Base-by-base conservation (phyloP, 176 grass and related monocot genomes). In the Oryza glaberrima region DNA sequence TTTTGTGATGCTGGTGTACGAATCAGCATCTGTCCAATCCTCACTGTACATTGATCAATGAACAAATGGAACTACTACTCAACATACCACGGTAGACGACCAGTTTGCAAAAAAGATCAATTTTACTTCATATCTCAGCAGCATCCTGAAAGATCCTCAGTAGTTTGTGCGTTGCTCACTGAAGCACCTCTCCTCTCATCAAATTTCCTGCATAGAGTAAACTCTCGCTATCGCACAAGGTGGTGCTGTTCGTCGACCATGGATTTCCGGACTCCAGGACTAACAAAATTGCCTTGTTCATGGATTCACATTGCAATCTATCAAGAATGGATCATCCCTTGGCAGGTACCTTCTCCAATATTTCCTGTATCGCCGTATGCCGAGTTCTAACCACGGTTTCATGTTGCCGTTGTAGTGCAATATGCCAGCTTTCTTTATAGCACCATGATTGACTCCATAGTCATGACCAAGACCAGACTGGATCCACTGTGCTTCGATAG, bases 321-420 rank as follows among this genome's bases (percentile, higher is more conserved):
- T 82, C 91, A 93, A 90, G 77, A 89, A 93, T 23, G 67, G 77
- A 40, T 93, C 88, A 0, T 91, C 91, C 76, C 71, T 87, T n/a
- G 91, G 79, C 28, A 96, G 82, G 56, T 89, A 93, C 48, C 51
- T 93, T 74, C 87, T 93, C 91, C 94, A 96, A 74, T 89, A 96
- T 23, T 89, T 93, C 73, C 92, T 93, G 86, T 93, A 96, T 28
- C 70, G 73, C 6, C 60, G 88, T 69, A 96, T 96, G 34, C 83
- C 91, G 7, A 93, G 68, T 72, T 96, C 86, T 25, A 96, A 79
- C 91, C 88, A 96, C 61, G 91, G 94, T 85, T 96, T 96, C 94
- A 93, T 93, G 86, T 93, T 91, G 44, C 94, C 94, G 54, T 96
- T 88, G 70, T 87, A 96, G 84, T 96, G 94, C 79, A 93, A 78